Conservation (phyloP, 2,329 filamentous ascomycete species). For the Aspergillus latus region DNA sequence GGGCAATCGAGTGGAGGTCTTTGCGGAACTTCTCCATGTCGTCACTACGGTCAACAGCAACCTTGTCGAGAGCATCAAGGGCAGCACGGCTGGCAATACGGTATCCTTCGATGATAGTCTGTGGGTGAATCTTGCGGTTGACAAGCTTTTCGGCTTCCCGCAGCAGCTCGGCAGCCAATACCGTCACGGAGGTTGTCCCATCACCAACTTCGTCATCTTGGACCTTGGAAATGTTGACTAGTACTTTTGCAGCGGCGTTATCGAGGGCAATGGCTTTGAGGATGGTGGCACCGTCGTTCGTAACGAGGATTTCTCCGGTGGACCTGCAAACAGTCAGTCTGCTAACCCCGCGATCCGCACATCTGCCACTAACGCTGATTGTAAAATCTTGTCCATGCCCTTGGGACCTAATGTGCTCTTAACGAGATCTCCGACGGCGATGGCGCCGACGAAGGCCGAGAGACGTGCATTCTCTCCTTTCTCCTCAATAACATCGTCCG, state of each 20-base stretch:
- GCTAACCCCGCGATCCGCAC: slow-evolving; percentile 20
- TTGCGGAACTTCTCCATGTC: slow-evolving; percentile 80
- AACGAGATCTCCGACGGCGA: slow-evolving; percentile 93
- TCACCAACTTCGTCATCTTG: slow-evolving; percentile 99
- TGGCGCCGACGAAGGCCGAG: slow-evolving; percentile 96
- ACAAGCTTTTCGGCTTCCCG: slow-evolving; percentile 96
- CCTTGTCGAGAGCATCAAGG: slow-evolving; percentile 76
- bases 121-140: slow-evolving; percentile 97
- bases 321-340: slow-evolving; percentile 57
- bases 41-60: slow-evolving; percentile 85
- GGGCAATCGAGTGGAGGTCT: slow-evolving; percentile 85
- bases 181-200: slow-evolving; percentile 95
- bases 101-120: slow-evolving; percentile 99
- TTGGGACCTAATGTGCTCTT: slow-evolving; percentile 97
- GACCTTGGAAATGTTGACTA: slow-evolving; percentile 99
- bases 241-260: slow-evolving; percentile 95
- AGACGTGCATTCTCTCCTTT: slow-evolving; percentile 99
- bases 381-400: slow-evolving; percentile 98
- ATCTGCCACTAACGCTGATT: slow-evolving; percentile 72
- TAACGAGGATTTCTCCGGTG: slow-evolving; percentile 96
- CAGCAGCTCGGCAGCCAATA: slow-evolving; percentile 89
- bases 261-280: slow-evolving; percentile 97
- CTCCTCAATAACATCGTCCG: slow-evolving; percentile 93
- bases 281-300: slow-evolving; percentile 97
- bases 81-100: slow-evolving; percentile 93